phyloP scores from a whole-genome alignment of 2,329 filamentous ascomycete genomes.

The Stagonosporopsis rhizophila region DNA sequence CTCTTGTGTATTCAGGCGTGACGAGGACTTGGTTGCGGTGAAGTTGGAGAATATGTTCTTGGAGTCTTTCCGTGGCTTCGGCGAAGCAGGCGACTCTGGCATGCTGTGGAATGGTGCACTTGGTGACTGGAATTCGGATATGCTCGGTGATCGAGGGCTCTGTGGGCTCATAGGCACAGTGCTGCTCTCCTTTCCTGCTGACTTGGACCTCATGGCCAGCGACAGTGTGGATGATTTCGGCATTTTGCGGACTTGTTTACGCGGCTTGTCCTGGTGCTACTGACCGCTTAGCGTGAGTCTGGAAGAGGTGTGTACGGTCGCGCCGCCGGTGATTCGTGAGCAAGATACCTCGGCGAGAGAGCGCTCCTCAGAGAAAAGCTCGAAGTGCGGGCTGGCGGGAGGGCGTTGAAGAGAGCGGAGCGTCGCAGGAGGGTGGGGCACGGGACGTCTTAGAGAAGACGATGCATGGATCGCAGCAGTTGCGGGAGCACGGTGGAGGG shows the following conservation, averaged over 20 bases:
- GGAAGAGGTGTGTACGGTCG: conserved; percentile 7
- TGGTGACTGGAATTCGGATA: conserved; percentile 40
- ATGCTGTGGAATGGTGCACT: conserved; percentile 40
- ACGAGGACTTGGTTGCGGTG: conserved; percentile 56
- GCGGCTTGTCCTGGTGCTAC: conserved; percentile 34
- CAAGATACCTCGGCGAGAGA: conserved; percentile 37
- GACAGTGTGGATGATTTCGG: conserved; percentile 49
- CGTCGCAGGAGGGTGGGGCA: conserved; percentile 24
- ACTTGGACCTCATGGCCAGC: conserved; percentile 45
- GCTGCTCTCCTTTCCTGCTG: conserved; percentile 34
- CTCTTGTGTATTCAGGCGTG: conserved; percentile 49
- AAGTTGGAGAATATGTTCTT: conserved; percentile 58
- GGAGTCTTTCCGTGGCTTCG: conserved; percentile 49
- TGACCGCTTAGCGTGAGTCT: conserved; percentile 30
- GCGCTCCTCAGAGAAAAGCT: conserved; percentile 19
- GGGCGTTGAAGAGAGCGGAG: conserved; percentile 24
- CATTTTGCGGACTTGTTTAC: conserved; percentile 47
- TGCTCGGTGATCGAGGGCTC: conserved; percentile 42
- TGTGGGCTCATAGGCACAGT: conserved; percentile 43
- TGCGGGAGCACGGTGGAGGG: conserved; percentile 20
- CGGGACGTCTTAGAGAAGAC: conserved; percentile 27
- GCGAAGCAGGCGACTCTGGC: conserved; percentile 45
- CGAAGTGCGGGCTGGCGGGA: conserved; percentile 23
- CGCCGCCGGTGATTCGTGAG: conserved; percentile 16
- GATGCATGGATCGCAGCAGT: conserved; percentile 38